These are phyloP conservation scores for Rhodomyrtus psidioides DNA, from an alignment of 441 rosid species.

Conservation along the genomic window DNA sequence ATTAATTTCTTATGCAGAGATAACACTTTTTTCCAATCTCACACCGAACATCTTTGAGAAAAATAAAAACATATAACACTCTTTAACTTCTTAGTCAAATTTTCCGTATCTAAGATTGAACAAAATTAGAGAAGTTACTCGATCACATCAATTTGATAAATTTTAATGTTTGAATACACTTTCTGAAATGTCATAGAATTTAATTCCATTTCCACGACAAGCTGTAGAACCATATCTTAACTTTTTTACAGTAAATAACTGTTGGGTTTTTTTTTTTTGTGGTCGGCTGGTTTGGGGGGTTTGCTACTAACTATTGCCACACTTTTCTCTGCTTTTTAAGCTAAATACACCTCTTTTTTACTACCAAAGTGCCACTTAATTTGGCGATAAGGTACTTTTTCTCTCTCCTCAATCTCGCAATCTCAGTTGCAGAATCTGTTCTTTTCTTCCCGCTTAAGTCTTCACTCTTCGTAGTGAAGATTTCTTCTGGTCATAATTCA, in stretches of 20 bases:
- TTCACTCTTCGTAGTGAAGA: not conserved
- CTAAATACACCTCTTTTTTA: not conserved
- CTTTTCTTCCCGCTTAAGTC: not conserved
- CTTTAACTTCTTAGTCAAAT: not conserved
- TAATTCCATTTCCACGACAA: not conserved
- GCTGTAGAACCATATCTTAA: not conserved
- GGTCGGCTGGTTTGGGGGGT: too few relatives aligned
- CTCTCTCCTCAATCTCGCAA: not conserved
- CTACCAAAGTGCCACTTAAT: not conserved
- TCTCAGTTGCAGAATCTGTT: not conserved
- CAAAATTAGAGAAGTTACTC: not conserved
- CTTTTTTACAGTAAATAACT: not conserved
- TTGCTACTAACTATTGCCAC: not conserved
- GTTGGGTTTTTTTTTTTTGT: too few relatives aligned
- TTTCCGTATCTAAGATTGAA: not conserved
- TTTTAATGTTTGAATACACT: not conserved
- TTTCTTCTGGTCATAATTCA: not conserved
- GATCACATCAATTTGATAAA: not conserved
- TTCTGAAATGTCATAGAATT: not conserved
- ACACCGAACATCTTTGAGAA: too few relatives aligned
- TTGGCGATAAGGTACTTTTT: not conserved
- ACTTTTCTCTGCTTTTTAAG: not conserved
- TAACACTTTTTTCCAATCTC: not conserved
- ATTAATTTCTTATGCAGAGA: not conserved
- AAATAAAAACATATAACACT: too few relatives aligned